phyloP scores from a whole-genome alignment of 2,329 filamentous ascomycete species.

The Xylariaceae sp. region DNA sequence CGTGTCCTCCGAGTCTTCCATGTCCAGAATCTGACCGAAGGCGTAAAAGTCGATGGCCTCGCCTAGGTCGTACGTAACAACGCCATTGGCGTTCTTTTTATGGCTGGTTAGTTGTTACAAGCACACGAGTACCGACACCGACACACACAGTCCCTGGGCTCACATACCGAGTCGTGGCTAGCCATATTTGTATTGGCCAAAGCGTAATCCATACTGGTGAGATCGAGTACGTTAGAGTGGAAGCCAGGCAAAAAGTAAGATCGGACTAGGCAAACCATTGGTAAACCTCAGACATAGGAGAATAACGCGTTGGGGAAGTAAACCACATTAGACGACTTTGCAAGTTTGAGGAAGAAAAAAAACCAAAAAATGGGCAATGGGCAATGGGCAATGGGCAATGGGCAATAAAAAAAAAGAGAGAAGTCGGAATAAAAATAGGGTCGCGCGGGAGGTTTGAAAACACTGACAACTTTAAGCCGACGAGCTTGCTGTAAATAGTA shows the following conservation, averaged over 20 bases:
- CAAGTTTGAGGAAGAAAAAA: background rate
- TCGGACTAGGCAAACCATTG: constrained; percentile 3
- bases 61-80: constrained; percentile 56
- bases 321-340: constrained; percentile 5
- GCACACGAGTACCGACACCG: background rate
- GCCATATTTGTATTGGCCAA: constrained; percentile 20
- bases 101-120: constrained; percentile 5
- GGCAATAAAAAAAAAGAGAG: background rate
- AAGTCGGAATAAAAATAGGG: constrained; percentile 9
- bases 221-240: constrained; percentile 3
- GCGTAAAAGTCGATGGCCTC: constrained; percentile 73
- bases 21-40: constrained; percentile 94
- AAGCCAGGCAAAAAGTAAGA: background rate
- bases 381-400: no score
- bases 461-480: constrained; percentile 16
- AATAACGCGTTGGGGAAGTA: constrained; percentile 3
- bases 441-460: constrained; percentile 14
- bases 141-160: constrained; percentile 1
- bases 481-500: constrained; percentile 16
- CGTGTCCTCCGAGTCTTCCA: constrained; percentile 85
- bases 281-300: background rate
- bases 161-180: constrained; percentile 28
- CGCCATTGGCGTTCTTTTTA: constrained; percentile 41
- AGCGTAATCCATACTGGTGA: constrained; percentile 7
- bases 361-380: background rate